Conservation (phyloP, 2,329 filamentous ascomycete species). For the Macrophomina tecta region DNA sequence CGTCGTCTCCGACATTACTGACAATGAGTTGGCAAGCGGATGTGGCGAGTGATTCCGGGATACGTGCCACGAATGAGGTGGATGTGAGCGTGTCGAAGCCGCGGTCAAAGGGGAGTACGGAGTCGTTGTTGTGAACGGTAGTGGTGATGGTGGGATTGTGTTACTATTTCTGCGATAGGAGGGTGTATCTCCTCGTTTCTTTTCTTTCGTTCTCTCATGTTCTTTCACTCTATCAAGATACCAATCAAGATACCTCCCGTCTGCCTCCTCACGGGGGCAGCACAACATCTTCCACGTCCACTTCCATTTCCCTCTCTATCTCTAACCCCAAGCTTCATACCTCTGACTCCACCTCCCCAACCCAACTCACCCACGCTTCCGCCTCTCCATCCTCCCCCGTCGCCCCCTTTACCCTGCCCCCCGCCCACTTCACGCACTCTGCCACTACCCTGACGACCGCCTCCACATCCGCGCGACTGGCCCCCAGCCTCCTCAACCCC, state of each 20-base stretch:
- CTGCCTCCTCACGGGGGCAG: too few species aligned
- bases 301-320: background rate
- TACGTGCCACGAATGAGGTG: background rate
- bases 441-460: constrained; percentile 48
- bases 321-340: background rate
- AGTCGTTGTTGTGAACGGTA: background rate
- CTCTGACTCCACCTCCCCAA: constrained; percentile 22
- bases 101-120: background rate
- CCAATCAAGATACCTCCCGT: background rate
- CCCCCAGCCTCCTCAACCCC: constrained; percentile 56
- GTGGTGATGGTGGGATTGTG: background rate
- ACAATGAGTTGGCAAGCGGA: background rate
- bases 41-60: background rate
- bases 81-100: constrained; percentile 3
- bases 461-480: constrained; percentile 53
- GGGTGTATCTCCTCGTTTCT: background rate
- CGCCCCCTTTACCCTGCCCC: background rate
- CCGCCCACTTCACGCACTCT: constrained; percentile 8
- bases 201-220: background rate
- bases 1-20: background rate
- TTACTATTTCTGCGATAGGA: background rate
- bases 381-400: background rate
- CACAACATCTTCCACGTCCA: too few species aligned
- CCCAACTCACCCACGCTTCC: constrained; percentile 17
- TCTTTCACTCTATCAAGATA: background rate